Evolutionary conservation across 2,329 filamentous ascomycete species (phyloP), one percentile per base, ranked within the genome.

Genomic region (Cercospora sojina): DNA sequence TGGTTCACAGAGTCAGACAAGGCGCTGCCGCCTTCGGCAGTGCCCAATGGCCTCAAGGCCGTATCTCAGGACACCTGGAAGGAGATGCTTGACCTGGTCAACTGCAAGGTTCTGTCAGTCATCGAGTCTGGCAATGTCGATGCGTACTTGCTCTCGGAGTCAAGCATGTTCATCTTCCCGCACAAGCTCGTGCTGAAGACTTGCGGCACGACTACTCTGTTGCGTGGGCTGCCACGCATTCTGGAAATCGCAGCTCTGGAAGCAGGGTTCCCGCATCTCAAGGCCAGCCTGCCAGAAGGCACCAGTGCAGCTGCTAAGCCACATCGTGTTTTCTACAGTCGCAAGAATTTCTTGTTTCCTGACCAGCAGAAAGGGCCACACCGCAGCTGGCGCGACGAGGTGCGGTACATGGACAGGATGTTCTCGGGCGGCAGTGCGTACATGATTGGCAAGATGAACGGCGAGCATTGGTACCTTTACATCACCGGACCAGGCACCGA

Each of bases 381-480:
- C 80, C 90, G 93, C 69, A 98, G 93, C 88, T 99, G 95, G 95
- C 91, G 93, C 73, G 91, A 97, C 77, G 95, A 99, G 79, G 94
- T 98, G 76, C 90, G 90, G 74, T 96, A 90, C 74, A 85, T 99
- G 69, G 95, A 99, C 81, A 90, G 91, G 77, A 91, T 93, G 80
- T 97, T 99, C 78, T 85, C 91, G 68, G 90, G 91, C 64, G 95
- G 95, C 64, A 98, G 94, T 79, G 95, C 95, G 59, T 99, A 99
- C 80, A 97, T 98, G 93, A 96, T 99, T 71, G 95, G 95, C 76
- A 98, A 97, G 83, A 98, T 98, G 94, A 99, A 99, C 74, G 94
- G 95, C 66, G 95, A 99, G 79, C 95, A 99, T 75, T 99, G 95
- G 95, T 98, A 98, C 78, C 84, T 99, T 64, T 99, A 99, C 82